These are phyloP conservation scores for Botrytis pseudocinerea DNA, from an alignment of 2,329 filamentous ascomycete species.

Conservation along the genomic window DNA sequence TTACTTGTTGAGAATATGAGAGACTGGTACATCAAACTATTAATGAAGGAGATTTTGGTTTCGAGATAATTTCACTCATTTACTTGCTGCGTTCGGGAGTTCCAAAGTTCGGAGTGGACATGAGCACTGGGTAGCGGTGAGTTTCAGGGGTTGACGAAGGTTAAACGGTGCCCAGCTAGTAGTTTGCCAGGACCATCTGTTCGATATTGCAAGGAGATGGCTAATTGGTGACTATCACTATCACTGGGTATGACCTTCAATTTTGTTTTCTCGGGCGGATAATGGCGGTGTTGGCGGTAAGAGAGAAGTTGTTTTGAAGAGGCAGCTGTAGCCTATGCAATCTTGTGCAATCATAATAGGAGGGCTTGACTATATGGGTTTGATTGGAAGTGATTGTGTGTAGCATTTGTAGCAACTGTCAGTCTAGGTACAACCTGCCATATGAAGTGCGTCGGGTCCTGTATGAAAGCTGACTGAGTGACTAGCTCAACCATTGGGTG, in stretches of 20 bases:
- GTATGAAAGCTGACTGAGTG: background rate
- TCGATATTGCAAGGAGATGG: conserved; percentile 16
- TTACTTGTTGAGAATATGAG: conserved; percentile 1
- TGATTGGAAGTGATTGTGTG: background rate
- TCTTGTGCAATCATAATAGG: background rate
- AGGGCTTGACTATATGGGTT: background rate
- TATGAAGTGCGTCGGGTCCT: conserved; percentile 6
- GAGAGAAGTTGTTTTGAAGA: background rate
- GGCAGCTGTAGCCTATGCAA: background rate
- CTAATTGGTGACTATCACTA: conserved; percentile 4
- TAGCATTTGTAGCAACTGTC: background rate
- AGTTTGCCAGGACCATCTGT: conserved; percentile 18
- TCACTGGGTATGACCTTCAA: background rate
- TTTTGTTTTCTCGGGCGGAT: conserved; percentile 9
- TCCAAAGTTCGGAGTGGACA: conserved; percentile 6
- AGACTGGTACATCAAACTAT: conserved; percentile 12
- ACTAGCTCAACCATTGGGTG: conserved; percentile 7
- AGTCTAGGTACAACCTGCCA: conserved; percentile 1
- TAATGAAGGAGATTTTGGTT: conserved; percentile 16
- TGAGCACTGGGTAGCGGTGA: conserved; percentile 16
- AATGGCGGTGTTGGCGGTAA: conserved; percentile 18
- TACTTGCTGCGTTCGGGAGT: conserved; percentile 16
- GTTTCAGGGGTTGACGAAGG: conserved; percentile 16
- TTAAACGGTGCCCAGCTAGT: conserved; percentile 17
- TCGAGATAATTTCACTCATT: conserved; percentile 16